A percentile compares a stretch with the other conserved stretches of the same genome.
These are phyloP conservation scores for Pseudozyma tsukubaensis DNA, from an alignment of 1,284 basidiomycete species.

Conservation along the genomic window DNA sequence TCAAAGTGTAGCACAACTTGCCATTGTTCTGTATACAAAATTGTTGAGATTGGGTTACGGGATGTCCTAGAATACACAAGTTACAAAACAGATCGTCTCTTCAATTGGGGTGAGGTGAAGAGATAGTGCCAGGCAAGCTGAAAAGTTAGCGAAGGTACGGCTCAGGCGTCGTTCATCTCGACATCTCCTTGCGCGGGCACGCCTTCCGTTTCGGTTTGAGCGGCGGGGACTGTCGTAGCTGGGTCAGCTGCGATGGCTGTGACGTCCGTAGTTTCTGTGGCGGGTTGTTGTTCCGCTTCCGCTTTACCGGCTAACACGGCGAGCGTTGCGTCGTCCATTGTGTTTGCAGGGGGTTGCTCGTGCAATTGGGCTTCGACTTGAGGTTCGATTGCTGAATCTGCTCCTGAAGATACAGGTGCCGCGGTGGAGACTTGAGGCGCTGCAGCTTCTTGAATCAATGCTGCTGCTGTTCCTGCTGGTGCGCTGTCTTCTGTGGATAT, in stretches of 20 bases:
- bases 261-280: slow-evolving; percentile 13
- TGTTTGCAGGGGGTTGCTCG: slow-evolving; percentile 16
- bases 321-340: slow-evolving; percentile 17
- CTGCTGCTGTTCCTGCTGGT: neutral
- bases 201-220: slow-evolving; percentile 18
- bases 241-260: slow-evolving; percentile 13
- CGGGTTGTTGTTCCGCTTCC: slow-evolving; percentile 25
- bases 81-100: neutral
- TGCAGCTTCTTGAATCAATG: slow-evolving; percentile 5
- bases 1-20: slow-evolving; percentile 7
- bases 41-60: no score
- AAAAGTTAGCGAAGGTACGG: no score
- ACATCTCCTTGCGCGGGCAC: slow-evolving; percentile 12
- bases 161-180: slow-evolving; percentile 34
- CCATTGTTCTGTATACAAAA: no score
- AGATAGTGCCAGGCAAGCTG: no score
- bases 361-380: slow-evolving; percentile 42
- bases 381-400: no score
- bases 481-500: slow-evolving; percentile 22
- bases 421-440: slow-evolving; percentile 31
- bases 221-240: slow-evolving; percentile 12
- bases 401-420: no score
- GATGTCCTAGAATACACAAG: neutral
- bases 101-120: no score
- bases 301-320: slow-evolving; percentile 25